These are phyloP conservation scores for Peniophora sp. DNA, from an alignment of 1,284 basidiomycete genomes.

Conservation along the genomic window DNA sequence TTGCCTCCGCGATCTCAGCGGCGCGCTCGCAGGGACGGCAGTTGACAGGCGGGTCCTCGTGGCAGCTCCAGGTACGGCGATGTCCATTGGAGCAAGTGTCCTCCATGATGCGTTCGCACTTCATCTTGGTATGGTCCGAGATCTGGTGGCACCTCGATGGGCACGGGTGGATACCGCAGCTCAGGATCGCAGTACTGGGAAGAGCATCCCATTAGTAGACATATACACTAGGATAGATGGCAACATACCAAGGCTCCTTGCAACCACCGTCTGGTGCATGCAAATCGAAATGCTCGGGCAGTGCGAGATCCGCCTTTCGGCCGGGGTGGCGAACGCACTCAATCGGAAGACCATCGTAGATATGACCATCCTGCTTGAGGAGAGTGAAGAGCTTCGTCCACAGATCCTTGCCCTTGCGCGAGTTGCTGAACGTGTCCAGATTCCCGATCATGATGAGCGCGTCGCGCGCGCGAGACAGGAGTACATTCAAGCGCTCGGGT, in stretches of 20 bases:
- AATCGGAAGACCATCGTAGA: conserved; percentile 52
- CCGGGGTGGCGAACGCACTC: conserved; percentile 48
- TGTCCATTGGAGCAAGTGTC: conserved; percentile 1
- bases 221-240: background rate
- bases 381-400: conserved; percentile 43
- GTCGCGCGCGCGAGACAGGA: conserved; percentile 56
- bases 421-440: conserved; percentile 42
- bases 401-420: conserved; percentile 38
- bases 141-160: background rate
- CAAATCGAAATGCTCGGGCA: conserved; percentile 41
- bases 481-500: conserved; percentile 58
- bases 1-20: conserved; percentile 11
- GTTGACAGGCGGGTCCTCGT: background rate
- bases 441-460: conserved; percentile 60
- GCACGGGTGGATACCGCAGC: background rate
- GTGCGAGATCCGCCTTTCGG: conserved; percentile 22
- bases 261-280: conserved; percentile 58
- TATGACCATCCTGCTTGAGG: conserved; percentile 30
- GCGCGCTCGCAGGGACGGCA: background rate
- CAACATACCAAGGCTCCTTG: conserved; percentile 38
- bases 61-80: background rate
- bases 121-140: background rate
- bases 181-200: background rate
- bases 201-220: conserved; percentile 3
- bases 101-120: background rate